Evolutionary conservation across 495 filamentous ascomycete species (phyloP).

Genomic region (Hypoxylon fragiforme): DNA sequence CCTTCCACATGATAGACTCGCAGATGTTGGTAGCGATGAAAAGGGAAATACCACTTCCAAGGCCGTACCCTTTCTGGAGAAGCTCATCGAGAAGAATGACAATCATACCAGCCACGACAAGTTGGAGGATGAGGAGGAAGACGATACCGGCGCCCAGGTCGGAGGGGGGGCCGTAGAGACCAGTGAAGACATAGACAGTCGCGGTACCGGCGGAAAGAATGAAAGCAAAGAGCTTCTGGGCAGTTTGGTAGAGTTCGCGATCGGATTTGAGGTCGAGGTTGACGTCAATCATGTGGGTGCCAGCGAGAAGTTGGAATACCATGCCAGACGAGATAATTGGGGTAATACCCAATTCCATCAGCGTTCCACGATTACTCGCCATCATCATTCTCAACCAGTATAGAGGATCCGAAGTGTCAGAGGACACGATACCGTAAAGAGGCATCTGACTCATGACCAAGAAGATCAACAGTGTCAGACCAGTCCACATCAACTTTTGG

Average conservation of each 20-base stretch:
- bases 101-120: slow-evolving; percentile 94
- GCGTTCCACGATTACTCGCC: slow-evolving; percentile 95
- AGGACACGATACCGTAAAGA: slow-evolving; percentile 91
- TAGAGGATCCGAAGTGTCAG: slow-evolving; percentile 93
- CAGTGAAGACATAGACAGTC: slow-evolving; percentile 95
- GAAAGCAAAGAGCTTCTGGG: slow-evolving; percentile 99
- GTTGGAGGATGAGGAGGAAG: slow-evolving; percentile 93
- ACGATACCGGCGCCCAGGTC: slow-evolving; percentile 98
- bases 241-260: slow-evolving; percentile 98
- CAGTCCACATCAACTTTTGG: slow-evolving; percentile 99
- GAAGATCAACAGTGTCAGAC: slow-evolving; percentile 95
- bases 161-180: slow-evolving; percentile 93
- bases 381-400: slow-evolving; percentile 99
- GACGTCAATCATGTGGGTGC: slow-evolving; percentile 99
- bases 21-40: slow-evolving; percentile 99
- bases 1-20: slow-evolving; percentile 99
- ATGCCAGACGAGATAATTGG: slow-evolving; percentile 99
- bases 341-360: slow-evolving; percentile 99
- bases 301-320: slow-evolving; percentile 99
- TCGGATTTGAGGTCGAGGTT: slow-evolving; percentile 99
- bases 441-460: slow-evolving; percentile 99
- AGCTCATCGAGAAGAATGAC: slow-evolving; percentile 99
- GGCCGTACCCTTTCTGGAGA: slow-evolving; percentile 98
- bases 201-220: slow-evolving; percentile 97
- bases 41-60: slow-evolving; percentile 96